Evolutionary conservation across 2,329 filamentous ascomycete genomes (phyloP), one percentile per base, ranked within the genome.

Genomic region (Apiospora malaysiana): DNA sequence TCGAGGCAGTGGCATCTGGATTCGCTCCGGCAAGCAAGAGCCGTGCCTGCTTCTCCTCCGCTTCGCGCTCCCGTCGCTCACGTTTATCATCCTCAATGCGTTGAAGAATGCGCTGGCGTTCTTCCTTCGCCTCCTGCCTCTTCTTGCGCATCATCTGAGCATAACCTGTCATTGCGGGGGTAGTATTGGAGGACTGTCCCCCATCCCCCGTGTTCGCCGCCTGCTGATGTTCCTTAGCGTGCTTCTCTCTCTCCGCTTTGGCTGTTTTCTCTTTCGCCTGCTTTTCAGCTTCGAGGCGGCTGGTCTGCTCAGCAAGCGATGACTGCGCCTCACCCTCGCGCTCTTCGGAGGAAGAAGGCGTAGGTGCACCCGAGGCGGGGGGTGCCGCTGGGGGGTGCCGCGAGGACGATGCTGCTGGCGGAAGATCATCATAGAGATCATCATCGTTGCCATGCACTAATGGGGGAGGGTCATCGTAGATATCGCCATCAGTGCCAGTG

Each of bases 1-100:
- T 49, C 25, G 59, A 27, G n/a, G 68, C 74, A 10, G 78, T 78
- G 23, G 71, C 70, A 40, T 75, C 74, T n/a, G 69, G 71, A 10
- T 77, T 71, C 49, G 71, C 74, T 25, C 70, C 72, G 71, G 70
- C 77, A 59, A 75, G 75, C 74, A 78, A 71, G 27, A 75, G 71
- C 63, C 78, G 72, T 0, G 77, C 81, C 75, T 83, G 83, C 71
- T 81, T 81, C 78, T 86, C 86, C 46, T 85, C 82, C 71, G 84
- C 82, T 27, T 86, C 86, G 10, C 85, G 84, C 69, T 88, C 83
- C 72, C 87, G 89, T 18, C 93, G 88, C 72, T 91, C 91, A 14
- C 86, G 86, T 78, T 92, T 93, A 82, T 97, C 94, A 72, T 92
- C 89, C 77, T 94, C 91, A 73, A 97, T 94, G 49, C 90, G 89